These are phyloP conservation scores for Daedaleopsis nitida DNA, from an alignment of 768 basidiomycete genomes.

Conservation along the genomic window DNA sequence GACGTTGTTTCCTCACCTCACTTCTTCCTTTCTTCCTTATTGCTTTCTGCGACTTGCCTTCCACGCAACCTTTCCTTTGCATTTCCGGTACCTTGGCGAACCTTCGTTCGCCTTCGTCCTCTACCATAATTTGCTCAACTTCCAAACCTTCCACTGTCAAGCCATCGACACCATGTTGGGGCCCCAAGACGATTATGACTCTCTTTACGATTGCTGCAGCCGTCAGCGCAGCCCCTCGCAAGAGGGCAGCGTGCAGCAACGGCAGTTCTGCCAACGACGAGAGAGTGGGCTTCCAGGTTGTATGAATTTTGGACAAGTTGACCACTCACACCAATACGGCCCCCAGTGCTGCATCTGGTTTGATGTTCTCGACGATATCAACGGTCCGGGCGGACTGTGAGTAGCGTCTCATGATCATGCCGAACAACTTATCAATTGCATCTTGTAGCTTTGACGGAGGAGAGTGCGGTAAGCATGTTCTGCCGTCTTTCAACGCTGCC, in stretches of 20 bases:
- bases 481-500: no score
- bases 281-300: not conserved
- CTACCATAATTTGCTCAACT: not conserved
- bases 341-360: slow-evolving; percentile 26
- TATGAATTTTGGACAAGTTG: no score
- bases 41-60: no score
- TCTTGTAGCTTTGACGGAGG: slow-evolving; percentile 32
- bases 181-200: slow-evolving; percentile 8
- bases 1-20: no score
- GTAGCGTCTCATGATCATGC: not conserved
- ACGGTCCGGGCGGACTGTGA: slow-evolving; percentile 32
- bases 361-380: slow-evolving; percentile 42
- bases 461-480: slow-evolving; percentile 30
- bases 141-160: not conserved
- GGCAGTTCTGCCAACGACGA: slow-evolving; percentile 11
- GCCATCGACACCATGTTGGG: slow-evolving; percentile 3
- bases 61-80: no score
- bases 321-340: not conserved
- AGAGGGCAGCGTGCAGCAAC: slow-evolving; percentile 16
- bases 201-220: slow-evolving; percentile 5
- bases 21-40: no score
- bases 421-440: not conserved
- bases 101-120: no score
- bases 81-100: no score
- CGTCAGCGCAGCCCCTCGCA: slow-evolving; percentile 6